These are phyloP conservation scores for Trametes versicolor DNA, from an alignment of 1,284 basidiomycete genomes.

Conservation along the genomic window DNA sequence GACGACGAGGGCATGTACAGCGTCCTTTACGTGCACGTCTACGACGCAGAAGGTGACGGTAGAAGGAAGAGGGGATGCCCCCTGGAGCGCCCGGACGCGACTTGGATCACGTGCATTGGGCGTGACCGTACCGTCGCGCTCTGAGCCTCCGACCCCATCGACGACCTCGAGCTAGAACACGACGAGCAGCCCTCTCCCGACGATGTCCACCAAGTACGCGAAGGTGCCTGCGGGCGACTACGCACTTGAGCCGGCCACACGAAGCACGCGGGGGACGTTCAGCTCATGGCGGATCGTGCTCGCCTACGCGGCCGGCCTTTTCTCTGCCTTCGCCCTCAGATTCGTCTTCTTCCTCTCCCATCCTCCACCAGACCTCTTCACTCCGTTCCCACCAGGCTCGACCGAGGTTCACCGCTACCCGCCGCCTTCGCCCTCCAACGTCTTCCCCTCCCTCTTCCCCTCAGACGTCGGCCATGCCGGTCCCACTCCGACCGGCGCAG, in stretches of 20 bases:
- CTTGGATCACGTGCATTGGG: too few species aligned
- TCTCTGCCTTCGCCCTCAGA: conserved; percentile 22
- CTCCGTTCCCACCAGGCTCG: conserved; percentile 56
- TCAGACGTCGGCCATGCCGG: conserved; percentile 84
- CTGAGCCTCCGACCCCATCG: too few species aligned
- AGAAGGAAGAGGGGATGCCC: too few species aligned
- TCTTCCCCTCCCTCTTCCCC: conserved; percentile 74
- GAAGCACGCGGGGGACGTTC: not conserved
- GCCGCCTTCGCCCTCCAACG: conserved; percentile 75
- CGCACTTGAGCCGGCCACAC: not conserved
- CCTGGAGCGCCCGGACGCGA: too few species aligned
- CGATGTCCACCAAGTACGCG: not conserved
- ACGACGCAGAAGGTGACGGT: too few species aligned
- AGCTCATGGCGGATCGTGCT: conserved; percentile 14
- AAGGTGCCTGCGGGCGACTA: too few species aligned
- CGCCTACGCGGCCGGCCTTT: conserved; percentile 30
- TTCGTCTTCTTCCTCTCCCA: conserved; percentile 4
- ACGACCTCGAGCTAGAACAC: too few species aligned
- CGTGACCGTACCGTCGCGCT: too few species aligned
- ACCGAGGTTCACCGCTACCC: conserved; percentile 74
- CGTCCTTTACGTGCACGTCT: too few species aligned
- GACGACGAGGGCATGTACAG: too few species aligned
- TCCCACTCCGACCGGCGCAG: conserved; percentile 85
- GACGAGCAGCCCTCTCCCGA: not conserved
- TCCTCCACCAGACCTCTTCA: not conserved